A percentile compares a stretch with the other conserved stretches of the same genome.
phyloP scores from a whole-genome alignment of 805 yeast species.

The Clavispora phyllophila region DNA sequence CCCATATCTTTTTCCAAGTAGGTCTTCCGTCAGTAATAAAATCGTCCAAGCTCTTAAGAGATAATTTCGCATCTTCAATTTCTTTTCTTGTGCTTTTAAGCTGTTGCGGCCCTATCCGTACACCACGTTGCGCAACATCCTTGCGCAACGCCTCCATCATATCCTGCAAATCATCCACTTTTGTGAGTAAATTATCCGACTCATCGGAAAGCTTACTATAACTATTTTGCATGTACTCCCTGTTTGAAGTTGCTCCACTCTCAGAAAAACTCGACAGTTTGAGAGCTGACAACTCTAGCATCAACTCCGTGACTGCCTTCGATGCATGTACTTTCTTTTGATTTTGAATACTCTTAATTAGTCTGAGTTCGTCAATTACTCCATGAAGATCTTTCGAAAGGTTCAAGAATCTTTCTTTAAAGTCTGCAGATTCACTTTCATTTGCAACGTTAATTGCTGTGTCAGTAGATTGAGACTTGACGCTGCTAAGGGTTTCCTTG shows the following conservation, averaged over 20 bases:
- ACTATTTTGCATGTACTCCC: conserved; percentile 70
- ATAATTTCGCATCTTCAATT: conserved; percentile 49
- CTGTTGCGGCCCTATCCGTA: conserved; percentile 72
- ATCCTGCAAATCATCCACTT: conserved; percentile 89
- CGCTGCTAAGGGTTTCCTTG: background rate
- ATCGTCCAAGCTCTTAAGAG: conserved; percentile 49
- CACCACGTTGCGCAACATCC: conserved; percentile 90
- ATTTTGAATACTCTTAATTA: conserved; percentile 11
- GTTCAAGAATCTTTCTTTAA: background rate
- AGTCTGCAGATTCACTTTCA: background rate
- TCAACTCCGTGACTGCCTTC: background rate
- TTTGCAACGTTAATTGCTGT: background rate
- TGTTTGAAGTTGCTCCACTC: conserved; percentile 29
- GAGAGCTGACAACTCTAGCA: background rate
- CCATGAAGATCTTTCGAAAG: background rate
- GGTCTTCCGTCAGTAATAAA: conserved; percentile 70
- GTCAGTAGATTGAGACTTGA: background rate
- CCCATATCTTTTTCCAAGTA: conserved; percentile 90
- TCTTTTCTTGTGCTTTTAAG: conserved; percentile 62
- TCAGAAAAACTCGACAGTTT: conserved; percentile 38
- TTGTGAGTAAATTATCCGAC: conserved; percentile 67
- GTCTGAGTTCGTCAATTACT: conserved; percentile 13
- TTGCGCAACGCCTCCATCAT: conserved; percentile 81
- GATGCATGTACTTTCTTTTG: conserved; percentile 3
- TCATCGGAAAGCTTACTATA: conserved; percentile 69